Percentiles rank a stretch among this genome's conserved stretches.
These are phyloP conservation scores for Cladosporium sp. DNA, from an alignment of 2,329 filamentous ascomycete genomes.

Conservation along the genomic window DNA sequence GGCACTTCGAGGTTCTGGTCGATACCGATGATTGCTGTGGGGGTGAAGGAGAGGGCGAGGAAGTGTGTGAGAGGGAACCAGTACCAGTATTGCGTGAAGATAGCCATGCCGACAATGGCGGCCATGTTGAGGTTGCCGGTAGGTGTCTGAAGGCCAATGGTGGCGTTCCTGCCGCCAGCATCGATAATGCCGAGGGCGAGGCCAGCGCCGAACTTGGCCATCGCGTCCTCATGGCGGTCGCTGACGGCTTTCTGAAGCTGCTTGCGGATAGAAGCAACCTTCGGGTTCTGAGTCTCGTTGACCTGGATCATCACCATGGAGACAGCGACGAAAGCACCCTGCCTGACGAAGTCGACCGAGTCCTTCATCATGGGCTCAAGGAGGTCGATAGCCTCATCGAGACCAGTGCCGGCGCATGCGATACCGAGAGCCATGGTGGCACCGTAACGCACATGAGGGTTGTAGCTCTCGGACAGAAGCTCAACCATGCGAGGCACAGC, in stretches of 20 bases:
- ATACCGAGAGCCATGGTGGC: conserved; percentile 98
- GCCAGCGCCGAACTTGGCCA: conserved; percentile 97
- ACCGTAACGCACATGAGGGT: conserved; percentile 95
- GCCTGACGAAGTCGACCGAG: conserved; percentile 94
- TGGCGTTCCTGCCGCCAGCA: conserved; percentile 95
- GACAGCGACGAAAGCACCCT: conserved; percentile 87
- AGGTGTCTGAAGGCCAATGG: conserved; percentile 93
- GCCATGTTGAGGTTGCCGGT: conserved; percentile 98
- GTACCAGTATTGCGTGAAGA: conserved; percentile 99
- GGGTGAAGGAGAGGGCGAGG: conserved; percentile 90
- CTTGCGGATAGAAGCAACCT: conserved; percentile 85
- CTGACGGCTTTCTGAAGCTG: conserved; percentile 88
- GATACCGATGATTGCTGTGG: conserved; percentile 89
- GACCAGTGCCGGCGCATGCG: conserved; percentile 89
- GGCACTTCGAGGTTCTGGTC: conserved; percentile 92
- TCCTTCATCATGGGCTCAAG: conserved; percentile 99
- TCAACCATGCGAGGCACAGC: conserved; percentile 99
- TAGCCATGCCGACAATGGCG: conserved; percentile 93
- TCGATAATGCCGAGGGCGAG: conserved; percentile 95
- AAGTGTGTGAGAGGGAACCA: conserved; percentile 99
- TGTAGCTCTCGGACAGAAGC: conserved; percentile 95
- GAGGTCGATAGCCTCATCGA: conserved; percentile 93
- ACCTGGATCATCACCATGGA: conserved; percentile 99
- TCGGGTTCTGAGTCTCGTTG: conserved; percentile 97
- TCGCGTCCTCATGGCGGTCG: conserved; percentile 95